A percentile compares a stretch with the other conserved stretches of the same genome.
Evolutionary conservation across 2,329 filamentous ascomycete genomes (phyloP).

Genomic region (Aspergillus ustus): DNA sequence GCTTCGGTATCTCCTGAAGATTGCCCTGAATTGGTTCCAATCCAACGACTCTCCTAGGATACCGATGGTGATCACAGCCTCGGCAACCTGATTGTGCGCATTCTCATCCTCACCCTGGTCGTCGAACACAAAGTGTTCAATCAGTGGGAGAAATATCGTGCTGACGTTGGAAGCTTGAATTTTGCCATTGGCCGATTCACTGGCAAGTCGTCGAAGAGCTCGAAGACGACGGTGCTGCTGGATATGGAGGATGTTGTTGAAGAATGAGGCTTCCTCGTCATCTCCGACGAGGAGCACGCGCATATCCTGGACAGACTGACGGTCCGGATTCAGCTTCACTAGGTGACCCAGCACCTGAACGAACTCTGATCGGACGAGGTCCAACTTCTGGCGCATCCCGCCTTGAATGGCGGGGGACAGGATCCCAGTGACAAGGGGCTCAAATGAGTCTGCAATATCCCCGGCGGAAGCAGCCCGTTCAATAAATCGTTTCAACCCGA

Average conservation of each 20-base stretch:
- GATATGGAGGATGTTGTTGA: conserved; percentile 88
- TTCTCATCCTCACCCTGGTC: conserved; percentile 76
- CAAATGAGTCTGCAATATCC: conserved; percentile 52
- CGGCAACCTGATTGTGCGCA: conserved; percentile 81
- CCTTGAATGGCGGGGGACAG: conserved; percentile 76
- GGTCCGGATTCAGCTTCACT: conserved; percentile 70
- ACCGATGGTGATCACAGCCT: conserved; percentile 81
- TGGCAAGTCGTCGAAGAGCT: conserved; percentile 76
- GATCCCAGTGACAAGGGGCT: conserved; percentile 65
- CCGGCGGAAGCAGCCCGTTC: conserved; percentile 60
- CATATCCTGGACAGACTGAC: conserved; percentile 76
- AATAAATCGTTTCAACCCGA: conserved; percentile 78
- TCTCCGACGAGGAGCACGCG: conserved; percentile 68
- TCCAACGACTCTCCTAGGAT: conserved; percentile 75
- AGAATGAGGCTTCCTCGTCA: conserved; percentile 85
- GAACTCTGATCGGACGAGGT: conserved; percentile 83
- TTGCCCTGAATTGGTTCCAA: conserved; percentile 87
- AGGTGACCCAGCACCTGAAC: conserved; percentile 79
- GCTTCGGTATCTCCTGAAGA: conserved; percentile 80
- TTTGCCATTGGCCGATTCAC: conserved; percentile 66
- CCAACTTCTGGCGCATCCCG: conserved; percentile 77
- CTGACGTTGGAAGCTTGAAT: conserved; percentile 78
- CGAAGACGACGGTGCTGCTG: conserved; percentile 84
- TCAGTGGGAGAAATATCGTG: conserved; percentile 84
- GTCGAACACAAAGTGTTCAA: conserved; percentile 94